phyloP scores from a whole-genome alignment of 139 green algal genomes.

The Eudorina sp. region DNA sequence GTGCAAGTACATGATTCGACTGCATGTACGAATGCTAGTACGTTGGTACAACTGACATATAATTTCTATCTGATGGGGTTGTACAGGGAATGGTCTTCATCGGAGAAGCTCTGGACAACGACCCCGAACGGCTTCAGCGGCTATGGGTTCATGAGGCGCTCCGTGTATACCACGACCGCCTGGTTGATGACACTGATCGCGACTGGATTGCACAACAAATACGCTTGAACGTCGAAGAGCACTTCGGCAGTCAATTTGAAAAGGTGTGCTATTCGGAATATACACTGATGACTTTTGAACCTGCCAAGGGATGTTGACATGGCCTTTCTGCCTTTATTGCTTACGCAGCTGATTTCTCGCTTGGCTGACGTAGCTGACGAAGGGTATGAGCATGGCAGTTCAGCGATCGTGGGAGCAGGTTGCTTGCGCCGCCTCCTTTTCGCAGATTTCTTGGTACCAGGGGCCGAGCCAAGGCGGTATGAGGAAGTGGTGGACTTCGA shows the following conservation, averaged over 20 bases:
- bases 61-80: no score
- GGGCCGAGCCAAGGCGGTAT: slow-evolving; percentile 50
- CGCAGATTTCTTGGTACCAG: slow-evolving; percentile 82
- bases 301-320: no score
- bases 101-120: slow-evolving; percentile 39
- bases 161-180: slow-evolving; percentile 80
- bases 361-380: slow-evolving; percentile 8
- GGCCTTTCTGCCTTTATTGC: no score
- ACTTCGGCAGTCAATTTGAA: slow-evolving; percentile 40
- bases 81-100: slow-evolving; percentile 44
- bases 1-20: background rate
- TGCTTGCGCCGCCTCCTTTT: slow-evolving; percentile 75
- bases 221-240: background rate
- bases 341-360: slow-evolving; percentile 21
- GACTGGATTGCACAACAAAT: slow-evolving; percentile 63
- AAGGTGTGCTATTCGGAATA: no score
- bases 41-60: no score
- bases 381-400: background rate
- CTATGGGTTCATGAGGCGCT: slow-evolving; percentile 59
- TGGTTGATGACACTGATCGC: slow-evolving; percentile 75
- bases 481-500: slow-evolving; percentile 49
- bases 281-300: no score
- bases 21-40: no score
- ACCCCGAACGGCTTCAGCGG: slow-evolving; percentile 17
- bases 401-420: background rate